phyloP scores from a whole-genome alignment of 192 early-diverging fungal species.

The Podila verticillata region DNA sequence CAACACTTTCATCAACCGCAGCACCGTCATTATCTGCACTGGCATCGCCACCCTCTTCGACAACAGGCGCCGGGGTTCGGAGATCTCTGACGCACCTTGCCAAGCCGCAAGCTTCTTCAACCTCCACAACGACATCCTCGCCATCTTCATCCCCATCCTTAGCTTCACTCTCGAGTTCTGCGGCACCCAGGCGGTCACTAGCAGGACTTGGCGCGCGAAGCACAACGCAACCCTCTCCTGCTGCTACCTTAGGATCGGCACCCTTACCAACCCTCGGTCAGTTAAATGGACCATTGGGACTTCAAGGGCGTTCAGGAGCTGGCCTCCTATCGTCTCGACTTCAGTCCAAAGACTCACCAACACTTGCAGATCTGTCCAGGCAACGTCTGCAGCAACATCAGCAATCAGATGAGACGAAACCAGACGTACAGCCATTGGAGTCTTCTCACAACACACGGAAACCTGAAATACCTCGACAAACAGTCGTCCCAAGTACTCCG shows the following conservation, averaged over 20 bases:
- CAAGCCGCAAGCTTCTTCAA: background rate
- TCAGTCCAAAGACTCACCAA: background rate
- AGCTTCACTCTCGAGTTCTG: background rate
- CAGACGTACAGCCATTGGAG: no score
- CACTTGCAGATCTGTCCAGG: background rate
- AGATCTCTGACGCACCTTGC: background rate
- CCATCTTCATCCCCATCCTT: conserved; percentile 10
- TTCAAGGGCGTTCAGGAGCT: background rate
- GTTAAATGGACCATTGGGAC: background rate
- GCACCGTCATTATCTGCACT: background rate
- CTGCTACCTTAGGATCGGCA: background rate
- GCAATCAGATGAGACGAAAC: background rate
- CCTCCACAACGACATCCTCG: background rate
- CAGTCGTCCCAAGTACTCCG: no score
- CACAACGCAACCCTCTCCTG: background rate
- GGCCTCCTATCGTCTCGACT: background rate
- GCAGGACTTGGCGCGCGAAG: conserved; percentile 2
- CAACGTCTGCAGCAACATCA: background rate
- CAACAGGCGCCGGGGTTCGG: background rate
- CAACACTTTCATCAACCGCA: background rate
- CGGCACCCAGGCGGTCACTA: conserved; percentile 8
- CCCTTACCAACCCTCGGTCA: no score
- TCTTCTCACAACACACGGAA: no score
- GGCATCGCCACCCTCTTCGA: background rate
- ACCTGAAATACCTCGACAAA: no score